Evolutionary conservation across 1,139 yeast species (phyloP).

Genomic region (Hyphopichia wangnamkhiaoensis): DNA sequence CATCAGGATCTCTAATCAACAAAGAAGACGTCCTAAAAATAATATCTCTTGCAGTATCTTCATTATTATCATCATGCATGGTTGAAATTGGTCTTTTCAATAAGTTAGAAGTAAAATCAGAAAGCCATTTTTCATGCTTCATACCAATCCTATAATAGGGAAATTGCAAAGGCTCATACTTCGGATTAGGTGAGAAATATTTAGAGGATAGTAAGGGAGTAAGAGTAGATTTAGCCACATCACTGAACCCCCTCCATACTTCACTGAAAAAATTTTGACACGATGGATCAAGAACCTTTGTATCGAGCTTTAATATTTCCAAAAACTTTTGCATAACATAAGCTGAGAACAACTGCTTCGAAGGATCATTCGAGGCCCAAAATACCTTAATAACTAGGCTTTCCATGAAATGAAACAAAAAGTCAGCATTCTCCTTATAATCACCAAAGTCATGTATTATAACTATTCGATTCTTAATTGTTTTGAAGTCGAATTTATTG

Average conservation of each 20-base stretch:
- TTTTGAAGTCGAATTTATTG: constrained; percentile 54
- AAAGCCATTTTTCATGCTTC: constrained; percentile 63
- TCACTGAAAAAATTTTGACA: constrained; percentile 21
- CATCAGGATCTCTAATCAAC: constrained; percentile 71
- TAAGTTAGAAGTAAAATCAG: constrained; percentile 64
- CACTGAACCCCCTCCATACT: constrained; percentile 66
- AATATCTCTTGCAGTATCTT: constrained; percentile 20
- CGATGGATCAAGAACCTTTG: constrained; percentile 29
- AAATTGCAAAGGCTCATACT: constrained; percentile 31
- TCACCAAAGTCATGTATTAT: constrained; percentile 64
- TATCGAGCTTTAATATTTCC: constrained; percentile 59
- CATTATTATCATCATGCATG: constrained; percentile 8
- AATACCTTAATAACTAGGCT: constrained; percentile 74
- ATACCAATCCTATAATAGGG: constrained; percentile 39
- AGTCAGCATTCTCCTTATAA: constrained; percentile 60
- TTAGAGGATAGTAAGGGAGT: constrained; percentile 75
- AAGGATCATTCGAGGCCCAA: constrained; percentile 89
- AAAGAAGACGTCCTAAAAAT: constrained; percentile 69
- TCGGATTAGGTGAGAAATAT: constrained; percentile 58
- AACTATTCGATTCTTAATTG: constrained; percentile 45
- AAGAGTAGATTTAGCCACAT: constrained; percentile 70
- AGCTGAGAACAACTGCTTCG: constrained; percentile 80
- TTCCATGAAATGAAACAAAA: constrained; percentile 67
- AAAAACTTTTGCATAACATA: constrained; percentile 87
- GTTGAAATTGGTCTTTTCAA: constrained; percentile 40